Conservation (phyloP, 164 flowering plant genomes). For the Liriodendron chinense region DNA sequence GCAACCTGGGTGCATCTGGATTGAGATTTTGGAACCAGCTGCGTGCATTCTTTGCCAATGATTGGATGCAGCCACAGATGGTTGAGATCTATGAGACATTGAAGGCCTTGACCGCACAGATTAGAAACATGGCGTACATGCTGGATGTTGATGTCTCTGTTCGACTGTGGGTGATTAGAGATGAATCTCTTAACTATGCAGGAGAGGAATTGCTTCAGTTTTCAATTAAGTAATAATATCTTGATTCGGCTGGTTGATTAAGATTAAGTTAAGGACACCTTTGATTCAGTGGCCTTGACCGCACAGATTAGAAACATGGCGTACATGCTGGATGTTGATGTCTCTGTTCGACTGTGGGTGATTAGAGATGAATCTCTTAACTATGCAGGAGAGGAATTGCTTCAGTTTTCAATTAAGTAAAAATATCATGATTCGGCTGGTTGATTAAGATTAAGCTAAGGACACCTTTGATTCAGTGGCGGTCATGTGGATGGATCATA, state of each 20-base stretch:
- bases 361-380: neutral
- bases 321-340: constrained; percentile 4
- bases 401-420: too few relatives aligned
- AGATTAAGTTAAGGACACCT: too few relatives aligned
- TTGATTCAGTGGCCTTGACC: constrained; percentile 9
- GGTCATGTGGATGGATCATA: too few relatives aligned
- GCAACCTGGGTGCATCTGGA: constrained; percentile 24
- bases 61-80: constrained; percentile 10
- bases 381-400: too few relatives aligned
- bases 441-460: too few relatives aligned
- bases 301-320: constrained; percentile 10
- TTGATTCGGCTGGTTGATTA: too few relatives aligned
- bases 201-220: too few relatives aligned
- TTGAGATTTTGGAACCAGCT: constrained; percentile 16
- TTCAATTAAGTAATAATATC: too few relatives aligned
- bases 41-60: constrained; percentile 22
- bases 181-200: neutral
- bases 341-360: constrained; percentile 6
- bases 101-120: constrained; percentile 13
- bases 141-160: constrained; percentile 2
- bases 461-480: too few relatives aligned
- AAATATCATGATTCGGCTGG: too few relatives aligned
- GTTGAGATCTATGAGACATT: constrained; percentile 9
- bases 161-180: constrained; percentile 7
- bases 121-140: constrained; percentile 7